phyloP scores from a whole-genome alignment of 2,329 filamentous ascomycete species.

The Fonsecaea monophora region DNA sequence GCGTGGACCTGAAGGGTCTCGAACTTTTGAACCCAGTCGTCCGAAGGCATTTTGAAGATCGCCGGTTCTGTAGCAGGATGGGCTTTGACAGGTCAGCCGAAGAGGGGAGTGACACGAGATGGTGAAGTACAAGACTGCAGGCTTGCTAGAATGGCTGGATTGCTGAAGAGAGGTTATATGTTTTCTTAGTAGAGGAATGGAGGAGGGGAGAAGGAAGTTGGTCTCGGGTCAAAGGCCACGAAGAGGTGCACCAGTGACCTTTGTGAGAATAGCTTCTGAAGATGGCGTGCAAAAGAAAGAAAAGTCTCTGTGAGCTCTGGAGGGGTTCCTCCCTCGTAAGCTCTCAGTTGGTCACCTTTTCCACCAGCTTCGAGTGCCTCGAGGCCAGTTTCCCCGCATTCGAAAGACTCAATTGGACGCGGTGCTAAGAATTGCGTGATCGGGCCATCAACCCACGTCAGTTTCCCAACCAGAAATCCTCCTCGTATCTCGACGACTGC shows the following conservation, averaged over 20 bases:
- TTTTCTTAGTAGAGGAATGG: neutral
- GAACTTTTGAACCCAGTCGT: slow-evolving; percentile 62
- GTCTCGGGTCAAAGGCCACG: neutral
- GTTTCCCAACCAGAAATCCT: neutral
- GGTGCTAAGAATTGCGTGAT: slow-evolving; percentile 26
- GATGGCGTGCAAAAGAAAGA: neutral
- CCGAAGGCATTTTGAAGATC: slow-evolving; percentile 44
- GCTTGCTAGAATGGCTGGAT: neutral
- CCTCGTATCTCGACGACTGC: neutral
- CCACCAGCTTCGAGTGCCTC: neutral
- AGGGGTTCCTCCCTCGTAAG: neutral
- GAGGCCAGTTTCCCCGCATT: slow-evolving; percentile 22
- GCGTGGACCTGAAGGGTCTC: slow-evolving; percentile 87
- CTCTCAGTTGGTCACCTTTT: neutral
- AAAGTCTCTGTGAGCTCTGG: neutral
- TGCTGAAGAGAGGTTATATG: neutral
- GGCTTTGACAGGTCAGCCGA: neutral
- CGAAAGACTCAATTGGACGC: slow-evolving; percentile 3
- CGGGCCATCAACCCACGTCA: slow-evolving; percentile 17
- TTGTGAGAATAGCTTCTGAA: neutral
- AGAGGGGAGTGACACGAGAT: neutral
- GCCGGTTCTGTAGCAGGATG: neutral
- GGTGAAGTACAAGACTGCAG: neutral
- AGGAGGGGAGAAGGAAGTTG: neutral
- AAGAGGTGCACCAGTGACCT: neutral